These are phyloP conservation scores for Botryotinia globosa DNA, from an alignment of 2,329 filamentous ascomycete genomes.

Conservation along the genomic window DNA sequence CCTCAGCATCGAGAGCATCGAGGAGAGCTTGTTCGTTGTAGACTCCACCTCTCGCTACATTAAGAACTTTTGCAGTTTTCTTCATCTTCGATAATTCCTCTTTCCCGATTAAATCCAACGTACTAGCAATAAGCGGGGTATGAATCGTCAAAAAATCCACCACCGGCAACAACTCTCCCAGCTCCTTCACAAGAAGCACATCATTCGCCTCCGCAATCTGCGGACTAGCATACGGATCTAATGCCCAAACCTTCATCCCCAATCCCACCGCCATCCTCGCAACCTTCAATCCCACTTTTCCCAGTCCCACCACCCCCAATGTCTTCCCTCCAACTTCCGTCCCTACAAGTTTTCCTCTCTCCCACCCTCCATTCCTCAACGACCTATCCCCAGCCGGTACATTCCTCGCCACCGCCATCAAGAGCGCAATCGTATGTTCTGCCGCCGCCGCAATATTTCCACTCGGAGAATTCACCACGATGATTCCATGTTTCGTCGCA, in stretches of 20 bases:
- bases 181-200: conserved; percentile 57
- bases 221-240: conserved; percentile 74
- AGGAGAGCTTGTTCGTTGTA: conserved; percentile 74
- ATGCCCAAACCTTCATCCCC: conserved; percentile 71
- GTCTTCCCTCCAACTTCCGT: conserved; percentile 77
- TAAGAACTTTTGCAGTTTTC: conserved; percentile 68
- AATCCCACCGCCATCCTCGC: conserved; percentile 75
- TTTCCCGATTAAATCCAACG: conserved; percentile 68
- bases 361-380: conserved; percentile 72
- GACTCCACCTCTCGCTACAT: conserved; percentile 76
- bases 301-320: conserved; percentile 72
- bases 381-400: conserved; percentile 67
- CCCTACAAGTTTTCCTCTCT: conserved; percentile 69
- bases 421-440: conserved; percentile 71
- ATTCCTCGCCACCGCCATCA: conserved; percentile 72
- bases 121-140: conserved; percentile 75
- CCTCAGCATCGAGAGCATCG: conserved; percentile 65
- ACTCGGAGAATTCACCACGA: conserved; percentile 76
- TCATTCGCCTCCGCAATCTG: conserved; percentile 68
- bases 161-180: conserved; percentile 60
- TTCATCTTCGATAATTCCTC: conserved; percentile 70
- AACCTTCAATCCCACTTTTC: conserved; percentile 80
- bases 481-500: conserved; percentile 69
- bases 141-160: conserved; percentile 80
- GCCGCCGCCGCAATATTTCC: conserved; percentile 81